Percentiles rank a stretch among this genome's conserved stretches.
phyloP scores from a whole-genome alignment of 1,284 basidiomycete genomes.

The Puccinia novopanici region DNA sequence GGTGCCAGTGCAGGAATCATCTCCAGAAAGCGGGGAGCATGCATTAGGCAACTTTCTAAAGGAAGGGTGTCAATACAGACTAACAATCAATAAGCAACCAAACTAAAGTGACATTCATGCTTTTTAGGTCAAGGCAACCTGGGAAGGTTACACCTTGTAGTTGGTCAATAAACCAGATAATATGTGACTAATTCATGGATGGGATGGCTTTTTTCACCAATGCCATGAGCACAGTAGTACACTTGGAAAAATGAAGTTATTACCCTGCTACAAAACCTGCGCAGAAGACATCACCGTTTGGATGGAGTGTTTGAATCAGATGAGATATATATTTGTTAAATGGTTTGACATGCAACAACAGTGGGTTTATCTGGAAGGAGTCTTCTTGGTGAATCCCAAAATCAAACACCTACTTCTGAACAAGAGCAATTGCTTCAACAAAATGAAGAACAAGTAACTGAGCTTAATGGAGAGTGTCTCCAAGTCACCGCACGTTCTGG shows the following conservation, averaged over 20 bases:
- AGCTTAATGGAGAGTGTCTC: constrained; percentile 99
- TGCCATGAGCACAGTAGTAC: constrained; percentile 96
- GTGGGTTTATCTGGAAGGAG: constrained; percentile 99
- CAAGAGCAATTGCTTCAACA: constrained; percentile 94
- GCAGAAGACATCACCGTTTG: constrained; percentile 62
- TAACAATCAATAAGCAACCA: too few species aligned
- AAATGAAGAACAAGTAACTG: constrained; percentile 97
- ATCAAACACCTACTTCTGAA: constrained; percentile 98
- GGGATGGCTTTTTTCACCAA: constrained; percentile 97
- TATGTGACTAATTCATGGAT: constrained; percentile 90
- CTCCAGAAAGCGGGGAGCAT: too few species aligned
- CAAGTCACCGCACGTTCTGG: constrained; percentile 95
- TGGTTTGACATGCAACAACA: constrained; percentile 99
- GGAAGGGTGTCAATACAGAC: too few species aligned
- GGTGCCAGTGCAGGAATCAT: too few species aligned
- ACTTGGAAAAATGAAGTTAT: constrained; percentile 91
- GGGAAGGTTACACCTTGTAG: constrained; percentile 94
- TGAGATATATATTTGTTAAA: constrained; percentile 94
- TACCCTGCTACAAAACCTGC: constrained; percentile 82
- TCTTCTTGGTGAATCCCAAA: constrained; percentile 97
- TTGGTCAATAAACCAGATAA: constrained; percentile 99
- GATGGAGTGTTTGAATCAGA: constrained; percentile 77
- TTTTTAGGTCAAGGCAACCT: constrained; percentile 82
- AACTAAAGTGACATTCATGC: neutral
- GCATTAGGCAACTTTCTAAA: too few species aligned